Evolutionary conservation across 495 filamentous ascomycete genomes (phyloP).

Genomic region (Letharia lupina): DNA sequence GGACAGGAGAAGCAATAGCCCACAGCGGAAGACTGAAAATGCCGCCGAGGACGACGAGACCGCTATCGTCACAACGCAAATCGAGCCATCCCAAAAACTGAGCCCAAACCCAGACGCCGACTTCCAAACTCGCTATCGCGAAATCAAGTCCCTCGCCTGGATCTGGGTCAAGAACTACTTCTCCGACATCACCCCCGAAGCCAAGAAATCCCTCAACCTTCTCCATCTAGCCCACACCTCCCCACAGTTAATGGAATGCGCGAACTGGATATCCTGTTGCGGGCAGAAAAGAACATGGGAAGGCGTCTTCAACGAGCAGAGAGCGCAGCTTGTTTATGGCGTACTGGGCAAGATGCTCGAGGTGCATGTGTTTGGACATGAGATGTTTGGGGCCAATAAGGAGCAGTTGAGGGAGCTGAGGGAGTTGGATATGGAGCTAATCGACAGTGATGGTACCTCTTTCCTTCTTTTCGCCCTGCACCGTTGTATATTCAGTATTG

Average conservation of each 20-base stretch:
- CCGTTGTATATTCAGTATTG: neutral
- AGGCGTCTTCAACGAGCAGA: constrained; percentile 8
- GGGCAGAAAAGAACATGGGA: constrained; percentile 15
- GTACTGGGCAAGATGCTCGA: constrained; percentile 23
- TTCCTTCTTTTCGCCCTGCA: neutral
- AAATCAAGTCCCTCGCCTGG: constrained; percentile 16
- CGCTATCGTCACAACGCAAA: neutral
- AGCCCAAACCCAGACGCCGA: neutral
- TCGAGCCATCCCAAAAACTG: no score
- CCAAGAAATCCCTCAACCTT: neutral
- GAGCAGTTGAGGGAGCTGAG: constrained; percentile 6
- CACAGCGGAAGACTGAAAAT: neutral
- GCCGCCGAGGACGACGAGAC: neutral
- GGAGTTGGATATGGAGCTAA: constrained; percentile 7
- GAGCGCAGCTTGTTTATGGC: constrained; percentile 15
- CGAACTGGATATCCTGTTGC: constrained; percentile 15
- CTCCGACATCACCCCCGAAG: neutral
- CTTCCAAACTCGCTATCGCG: constrained; percentile 3
- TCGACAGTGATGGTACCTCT: constrained; percentile 9
- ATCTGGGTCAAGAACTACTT: constrained; percentile 15
- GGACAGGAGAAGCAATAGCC: neutral
- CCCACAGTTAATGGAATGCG: constrained; percentile 18
- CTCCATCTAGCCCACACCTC: constrained; percentile 2
- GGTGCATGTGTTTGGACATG: constrained; percentile 18
- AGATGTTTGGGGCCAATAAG: constrained; percentile 12